These are phyloP conservation scores for Phytophthora aleatoria DNA, from an alignment of 352 stramenopile genomes.

Conservation along the genomic window DNA sequence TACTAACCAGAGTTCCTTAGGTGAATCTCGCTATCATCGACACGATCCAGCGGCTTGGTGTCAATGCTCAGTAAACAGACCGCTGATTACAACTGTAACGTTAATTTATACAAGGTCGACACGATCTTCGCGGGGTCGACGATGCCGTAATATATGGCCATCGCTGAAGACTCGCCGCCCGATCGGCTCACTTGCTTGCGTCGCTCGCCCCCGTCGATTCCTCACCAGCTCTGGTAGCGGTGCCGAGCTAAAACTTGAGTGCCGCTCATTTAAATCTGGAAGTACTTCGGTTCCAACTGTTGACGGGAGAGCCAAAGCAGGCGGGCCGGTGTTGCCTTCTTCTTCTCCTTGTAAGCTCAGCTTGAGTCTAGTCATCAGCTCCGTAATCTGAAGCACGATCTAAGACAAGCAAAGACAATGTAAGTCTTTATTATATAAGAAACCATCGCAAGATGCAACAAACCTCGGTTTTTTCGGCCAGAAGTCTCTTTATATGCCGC, in stretches of 20 bases:
- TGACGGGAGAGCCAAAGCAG: constrained; percentile 8
- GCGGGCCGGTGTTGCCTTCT: constrained; percentile 4
- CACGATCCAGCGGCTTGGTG: constrained; percentile 48
- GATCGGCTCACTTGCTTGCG: constrained; percentile 35
- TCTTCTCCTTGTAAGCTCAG: constrained; percentile 40
- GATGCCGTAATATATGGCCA: constrained; percentile 31
- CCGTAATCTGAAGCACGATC: constrained; percentile 66
- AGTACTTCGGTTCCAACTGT: constrained; percentile 1
- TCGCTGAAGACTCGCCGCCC: constrained; percentile 28
- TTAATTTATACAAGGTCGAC: constrained; percentile 10
- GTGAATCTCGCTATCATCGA: constrained; percentile 74
- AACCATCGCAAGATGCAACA: constrained; percentile 2
- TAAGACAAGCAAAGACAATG: constrained; percentile 18
- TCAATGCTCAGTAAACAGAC: constrained; percentile 34
- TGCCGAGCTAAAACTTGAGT: constrained; percentile 16
- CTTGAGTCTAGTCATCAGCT: constrained; percentile 47
- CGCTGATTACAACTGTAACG: constrained; percentile 9
- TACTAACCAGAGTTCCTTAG: constrained; percentile 23
- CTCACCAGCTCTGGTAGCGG: constrained; percentile 17
- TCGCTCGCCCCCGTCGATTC: constrained; percentile 22
- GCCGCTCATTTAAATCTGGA: constrained; percentile 15
- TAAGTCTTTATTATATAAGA: constrained; percentile 5
- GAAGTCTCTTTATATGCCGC: constrained; percentile 60
- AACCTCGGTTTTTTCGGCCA: constrained; percentile 79
- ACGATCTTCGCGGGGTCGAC: constrained; percentile 21